Evolutionary conservation across 345 rosid species (phyloP).

Genomic region (Cochlearia excelsa): DNA sequence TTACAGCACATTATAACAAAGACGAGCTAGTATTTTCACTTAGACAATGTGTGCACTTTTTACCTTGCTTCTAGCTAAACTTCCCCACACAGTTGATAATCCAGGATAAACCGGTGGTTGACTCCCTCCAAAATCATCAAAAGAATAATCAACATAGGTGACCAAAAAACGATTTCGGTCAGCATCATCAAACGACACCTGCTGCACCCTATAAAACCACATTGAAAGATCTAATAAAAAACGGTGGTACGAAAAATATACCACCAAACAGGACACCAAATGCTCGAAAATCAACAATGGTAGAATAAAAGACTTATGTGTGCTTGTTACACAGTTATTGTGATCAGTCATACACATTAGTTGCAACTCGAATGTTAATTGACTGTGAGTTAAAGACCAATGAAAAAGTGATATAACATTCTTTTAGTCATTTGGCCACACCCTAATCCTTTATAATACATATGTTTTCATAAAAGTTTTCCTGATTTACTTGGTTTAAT

Average conservation of each 20-base stretch:
- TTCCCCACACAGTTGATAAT: conserved; percentile 96
- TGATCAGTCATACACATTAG: conserved; percentile 20
- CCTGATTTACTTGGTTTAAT: background rate
- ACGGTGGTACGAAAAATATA: conserved; percentile 9
- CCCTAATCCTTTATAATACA: background rate
- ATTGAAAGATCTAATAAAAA: conserved; percentile 26
- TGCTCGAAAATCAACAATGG: background rate
- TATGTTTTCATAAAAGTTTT: background rate
- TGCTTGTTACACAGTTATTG: conserved; percentile 13
- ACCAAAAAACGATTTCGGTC: conserved; percentile 93
- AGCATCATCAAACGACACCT: conserved; percentile 95
- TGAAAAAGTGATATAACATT: conserved; percentile 9
- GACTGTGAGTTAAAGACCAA: conserved; percentile 19
- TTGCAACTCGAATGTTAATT: conserved; percentile 22
- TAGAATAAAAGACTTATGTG: background rate
- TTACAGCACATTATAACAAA: conserved; percentile 12
- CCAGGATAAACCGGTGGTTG: conserved; percentile 99
- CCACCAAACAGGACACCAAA: background rate
- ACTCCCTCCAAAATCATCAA: conserved; percentile 99
- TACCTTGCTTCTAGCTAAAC: conserved; percentile 99
- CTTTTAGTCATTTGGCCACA: conserved; percentile 16
- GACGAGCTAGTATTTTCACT: conserved; percentile 11
- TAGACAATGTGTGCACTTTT: conserved; percentile 3
- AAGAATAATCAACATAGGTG: conserved; percentile 89
- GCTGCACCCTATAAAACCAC: conserved; percentile 78